Conservation (phyloP, 257 asterid genomes). For the Salvia rosmarinus region DNA sequence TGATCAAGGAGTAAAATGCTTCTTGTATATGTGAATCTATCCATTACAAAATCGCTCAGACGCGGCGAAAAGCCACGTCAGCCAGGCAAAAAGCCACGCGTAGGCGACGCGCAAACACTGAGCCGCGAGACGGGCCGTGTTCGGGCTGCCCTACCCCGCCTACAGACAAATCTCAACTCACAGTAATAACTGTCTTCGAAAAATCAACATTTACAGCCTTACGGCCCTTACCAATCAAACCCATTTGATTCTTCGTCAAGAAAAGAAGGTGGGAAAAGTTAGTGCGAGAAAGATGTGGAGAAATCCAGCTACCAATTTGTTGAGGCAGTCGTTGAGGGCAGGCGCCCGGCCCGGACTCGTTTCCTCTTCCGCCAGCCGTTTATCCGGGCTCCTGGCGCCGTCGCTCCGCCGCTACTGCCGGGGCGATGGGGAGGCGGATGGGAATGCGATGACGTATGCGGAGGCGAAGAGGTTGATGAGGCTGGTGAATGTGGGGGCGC, state of each 20-base stretch:
- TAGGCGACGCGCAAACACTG: not conserved
- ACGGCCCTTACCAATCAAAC: not conserved
- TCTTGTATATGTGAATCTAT: too few relatives aligned
- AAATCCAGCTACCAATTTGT: conserved; percentile 40
- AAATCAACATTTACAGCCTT: not conserved
- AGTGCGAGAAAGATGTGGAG: conserved; percentile 54
- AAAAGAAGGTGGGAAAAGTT: not conserved
- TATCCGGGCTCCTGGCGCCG: conserved; percentile 30
- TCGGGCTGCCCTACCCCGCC: conserved; percentile 17
- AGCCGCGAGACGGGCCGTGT: conserved; percentile 18
- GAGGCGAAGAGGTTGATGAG: conserved; percentile 94
- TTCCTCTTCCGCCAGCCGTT: not conserved
- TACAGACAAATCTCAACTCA: conserved; percentile 5
- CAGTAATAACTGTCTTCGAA: not conserved
- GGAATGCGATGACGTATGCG: conserved; percentile 52
- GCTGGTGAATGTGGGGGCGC: conserved; percentile 77
- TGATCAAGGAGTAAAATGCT: too few relatives aligned
- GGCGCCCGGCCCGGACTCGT: conserved; percentile 23
- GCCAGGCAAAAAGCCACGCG: too few relatives aligned
- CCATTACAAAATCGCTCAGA: too few relatives aligned
- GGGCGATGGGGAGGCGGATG: conserved; percentile 34
- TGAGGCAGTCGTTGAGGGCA: conserved; percentile 41
- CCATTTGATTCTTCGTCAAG: not conserved
- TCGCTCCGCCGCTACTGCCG: conserved; percentile 36
- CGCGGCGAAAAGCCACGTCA: too few relatives aligned